A percentile compares a stretch with the other conserved stretches of the same genome.
Conservation (phyloP, 2,329 filamentous ascomycete genomes). For the Cladosporium colombiae region DNA sequence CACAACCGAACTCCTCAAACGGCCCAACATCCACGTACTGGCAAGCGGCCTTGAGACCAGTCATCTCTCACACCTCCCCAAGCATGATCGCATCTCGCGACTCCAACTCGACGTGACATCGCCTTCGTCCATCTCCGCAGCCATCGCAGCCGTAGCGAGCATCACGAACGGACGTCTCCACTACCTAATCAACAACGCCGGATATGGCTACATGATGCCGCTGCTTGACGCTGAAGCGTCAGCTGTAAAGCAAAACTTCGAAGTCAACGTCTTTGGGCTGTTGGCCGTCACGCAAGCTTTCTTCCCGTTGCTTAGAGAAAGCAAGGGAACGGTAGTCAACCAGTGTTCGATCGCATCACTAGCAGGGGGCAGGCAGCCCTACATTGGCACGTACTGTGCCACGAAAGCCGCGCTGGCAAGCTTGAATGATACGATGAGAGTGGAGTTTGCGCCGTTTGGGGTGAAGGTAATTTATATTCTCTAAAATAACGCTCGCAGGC, state of each 20-base stretch:
- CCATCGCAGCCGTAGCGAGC: slow-evolving; percentile 35
- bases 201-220: slow-evolving; percentile 35
- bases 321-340: slow-evolving; percentile 41
- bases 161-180: slow-evolving; percentile 41
- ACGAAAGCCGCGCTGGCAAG: slow-evolving; percentile 32
- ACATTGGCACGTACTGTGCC: slow-evolving; percentile 38
- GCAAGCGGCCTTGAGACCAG: slow-evolving; percentile 29
- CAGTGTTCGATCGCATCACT: slow-evolving; percentile 38
- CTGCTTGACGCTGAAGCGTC: slow-evolving; percentile 34
- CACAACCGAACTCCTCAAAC: slow-evolving; percentile 40
- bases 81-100: slow-evolving; percentile 23
- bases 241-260: slow-evolving; percentile 52
- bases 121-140: slow-evolving; percentile 38
- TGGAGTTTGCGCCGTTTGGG: slow-evolving; percentile 35
- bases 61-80: slow-evolving; percentile 30
- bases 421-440: slow-evolving; percentile 30
- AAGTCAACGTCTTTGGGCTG: slow-evolving; percentile 54
- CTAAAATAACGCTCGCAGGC: not conserved
- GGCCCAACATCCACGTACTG: slow-evolving; percentile 30
- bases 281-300: slow-evolving; percentile 44
- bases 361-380: slow-evolving; percentile 26
- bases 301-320: slow-evolving; percentile 49
- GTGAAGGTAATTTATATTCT: slow-evolving; percentile 25
- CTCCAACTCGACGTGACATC: slow-evolving; percentile 49
- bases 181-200: slow-evolving; percentile 53